phyloP scores from a whole-genome alignment of 2,329 filamentous ascomycete species.

The Cordyceps cicadae region DNA sequence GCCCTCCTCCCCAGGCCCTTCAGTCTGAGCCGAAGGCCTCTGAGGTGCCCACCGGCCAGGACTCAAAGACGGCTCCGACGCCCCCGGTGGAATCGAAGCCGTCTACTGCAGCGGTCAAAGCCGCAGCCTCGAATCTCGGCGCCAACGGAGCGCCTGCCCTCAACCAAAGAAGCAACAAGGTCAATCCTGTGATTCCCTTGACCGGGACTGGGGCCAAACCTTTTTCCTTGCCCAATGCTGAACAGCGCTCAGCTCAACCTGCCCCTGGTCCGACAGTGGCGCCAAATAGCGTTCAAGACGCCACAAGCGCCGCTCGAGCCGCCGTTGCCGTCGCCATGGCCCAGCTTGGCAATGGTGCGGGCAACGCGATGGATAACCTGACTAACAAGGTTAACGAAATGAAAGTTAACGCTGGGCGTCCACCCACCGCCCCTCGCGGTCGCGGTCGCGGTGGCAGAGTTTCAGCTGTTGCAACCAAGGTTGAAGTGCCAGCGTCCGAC shows the following conservation, averaged over 20 bases:
- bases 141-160: conserved; percentile 25
- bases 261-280: conserved; percentile 28
- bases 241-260: conserved; percentile 22
- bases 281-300: conserved; percentile 46
- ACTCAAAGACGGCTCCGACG: conserved; percentile 53
- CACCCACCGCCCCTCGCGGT: conserved; percentile 41
- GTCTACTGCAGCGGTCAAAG: conserved; percentile 33
- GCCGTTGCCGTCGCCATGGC: conserved; percentile 77
- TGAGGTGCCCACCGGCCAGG: conserved; percentile 31
- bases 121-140: conserved; percentile 34
- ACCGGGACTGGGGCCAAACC: conserved; percentile 36
- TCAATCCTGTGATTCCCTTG: conserved; percentile 60
- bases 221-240: conserved; percentile 25
- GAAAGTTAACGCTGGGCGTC: conserved; percentile 53
- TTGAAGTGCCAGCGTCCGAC: conserved; percentile 83
- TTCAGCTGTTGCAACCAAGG: conserved; percentile 44
- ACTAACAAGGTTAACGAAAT: conserved; percentile 70
- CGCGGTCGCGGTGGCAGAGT: conserved; percentile 41
- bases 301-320: conserved; percentile 65
- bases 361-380: conserved; percentile 58
- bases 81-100: conserved; percentile 64
- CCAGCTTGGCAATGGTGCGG: conserved; percentile 45
- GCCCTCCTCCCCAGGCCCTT: conserved; percentile 25
- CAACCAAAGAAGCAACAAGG: conserved; percentile 33
- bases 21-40: conserved; percentile 31